Percentiles rank a stretch among this genome's conserved stretches.
Conservation (phyloP, 176 grass and related monocot genomes). For the Avena atlantica region DNA sequence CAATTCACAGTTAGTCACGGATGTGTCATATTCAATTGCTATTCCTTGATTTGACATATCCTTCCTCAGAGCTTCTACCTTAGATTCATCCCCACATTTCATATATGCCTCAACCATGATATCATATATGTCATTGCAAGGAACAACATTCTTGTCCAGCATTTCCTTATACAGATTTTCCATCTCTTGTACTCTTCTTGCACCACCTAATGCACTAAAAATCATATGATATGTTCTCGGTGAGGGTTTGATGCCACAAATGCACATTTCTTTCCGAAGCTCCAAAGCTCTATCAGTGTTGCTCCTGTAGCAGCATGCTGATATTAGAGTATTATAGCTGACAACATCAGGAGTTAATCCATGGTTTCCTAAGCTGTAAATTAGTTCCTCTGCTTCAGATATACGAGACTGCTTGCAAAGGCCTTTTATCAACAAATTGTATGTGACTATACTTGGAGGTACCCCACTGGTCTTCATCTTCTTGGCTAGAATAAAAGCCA, state of each 20-base stretch:
- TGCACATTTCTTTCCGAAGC: slow-evolving; percentile 56
- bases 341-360: slow-evolving; percentile 57
- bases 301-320: slow-evolving; percentile 56
- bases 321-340: slow-evolving; percentile 67
- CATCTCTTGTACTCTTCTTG: slow-evolving; percentile 56
- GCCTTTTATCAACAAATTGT: slow-evolving; percentile 70
- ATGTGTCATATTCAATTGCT: slow-evolving; percentile 23
- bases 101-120: slow-evolving; percentile 49
- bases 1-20: background rate
- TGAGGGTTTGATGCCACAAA: slow-evolving; percentile 53
- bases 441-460: slow-evolving; percentile 65
- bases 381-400: slow-evolving; percentile 61
- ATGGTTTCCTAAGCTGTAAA: slow-evolving; percentile 45
- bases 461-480: slow-evolving; percentile 62
- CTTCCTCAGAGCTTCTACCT: slow-evolving; percentile 51
- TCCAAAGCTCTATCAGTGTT: slow-evolving; percentile 59
- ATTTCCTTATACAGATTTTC: slow-evolving; percentile 59
- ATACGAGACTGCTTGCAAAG: slow-evolving; percentile 51
- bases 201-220: slow-evolving; percentile 47
- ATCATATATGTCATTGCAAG: slow-evolving; percentile 50
- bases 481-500: slow-evolving; percentile 44
- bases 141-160: slow-evolving; percentile 57
- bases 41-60: slow-evolving; percentile 55
- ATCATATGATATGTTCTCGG: slow-evolving; percentile 51
- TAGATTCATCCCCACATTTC: slow-evolving; percentile 56